These are phyloP conservation scores for Arachnopeziza araneosa DNA, from an alignment of 2,329 filamentous ascomycete genomes.

Conservation along the genomic window DNA sequence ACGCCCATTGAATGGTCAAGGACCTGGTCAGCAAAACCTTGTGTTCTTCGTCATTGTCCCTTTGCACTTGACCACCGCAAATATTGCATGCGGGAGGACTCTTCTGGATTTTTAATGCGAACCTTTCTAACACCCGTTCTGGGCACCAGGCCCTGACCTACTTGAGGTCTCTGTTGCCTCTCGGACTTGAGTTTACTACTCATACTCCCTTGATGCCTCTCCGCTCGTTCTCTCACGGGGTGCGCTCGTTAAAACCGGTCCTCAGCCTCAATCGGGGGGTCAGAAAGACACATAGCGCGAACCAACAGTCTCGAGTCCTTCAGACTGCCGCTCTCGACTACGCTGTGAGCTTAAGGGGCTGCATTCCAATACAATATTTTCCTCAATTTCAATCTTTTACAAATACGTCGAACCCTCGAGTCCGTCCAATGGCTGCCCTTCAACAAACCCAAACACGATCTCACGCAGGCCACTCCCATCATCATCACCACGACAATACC, in stretches of 20 bases:
- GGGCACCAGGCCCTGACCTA: slow-evolving; percentile 17
- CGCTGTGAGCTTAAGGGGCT: slow-evolving; percentile 15
- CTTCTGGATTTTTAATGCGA: background rate
- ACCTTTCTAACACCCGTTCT: slow-evolving; percentile 17
- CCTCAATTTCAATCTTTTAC: slow-evolving; percentile 21
- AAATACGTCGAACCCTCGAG: slow-evolving; percentile 10
- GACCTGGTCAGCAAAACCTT: background rate
- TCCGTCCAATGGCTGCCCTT: slow-evolving; percentile 27
- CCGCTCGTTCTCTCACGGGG: slow-evolving; percentile 20
- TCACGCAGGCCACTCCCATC: slow-evolving; percentile 53
- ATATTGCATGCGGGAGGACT: background rate
- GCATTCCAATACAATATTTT: slow-evolving; percentile 18
- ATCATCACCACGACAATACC: slow-evolving; percentile 78
- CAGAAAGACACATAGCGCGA: slow-evolving; percentile 31
- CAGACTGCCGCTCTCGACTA: slow-evolving; percentile 25
- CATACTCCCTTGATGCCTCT: slow-evolving; percentile 21
- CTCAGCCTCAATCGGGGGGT: slow-evolving; percentile 23
- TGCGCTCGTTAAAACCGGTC: slow-evolving; percentile 27
- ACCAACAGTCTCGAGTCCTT: slow-evolving; percentile 23
- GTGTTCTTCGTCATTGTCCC: background rate
- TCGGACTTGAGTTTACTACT: background rate
- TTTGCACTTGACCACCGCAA: background rate
- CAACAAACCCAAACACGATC: slow-evolving; percentile 29
- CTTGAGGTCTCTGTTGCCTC: slow-evolving; percentile 12
- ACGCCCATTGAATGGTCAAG: slow-evolving; percentile 2